Conservation (phyloP, 768 basidiomycete genomes). For the Tulasnella sp. region DNA sequence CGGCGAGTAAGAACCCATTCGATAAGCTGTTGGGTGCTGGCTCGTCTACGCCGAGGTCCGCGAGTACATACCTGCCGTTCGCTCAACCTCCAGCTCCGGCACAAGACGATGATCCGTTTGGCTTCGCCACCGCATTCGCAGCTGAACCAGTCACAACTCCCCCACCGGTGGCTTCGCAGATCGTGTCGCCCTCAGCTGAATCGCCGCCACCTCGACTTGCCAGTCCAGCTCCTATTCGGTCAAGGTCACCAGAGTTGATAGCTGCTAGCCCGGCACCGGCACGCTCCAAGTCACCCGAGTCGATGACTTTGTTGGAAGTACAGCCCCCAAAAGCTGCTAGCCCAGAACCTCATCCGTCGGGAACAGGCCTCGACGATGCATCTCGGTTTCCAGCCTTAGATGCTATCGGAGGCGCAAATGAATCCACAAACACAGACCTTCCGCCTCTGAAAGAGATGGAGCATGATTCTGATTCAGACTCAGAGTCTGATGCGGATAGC, state of each 20-base stretch:
- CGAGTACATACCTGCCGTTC: conserved; percentile 52
- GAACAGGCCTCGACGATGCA: background rate
- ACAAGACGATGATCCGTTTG: conserved; percentile 40
- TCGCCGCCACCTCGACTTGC: background rate
- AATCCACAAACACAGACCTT: conserved; percentile 4
- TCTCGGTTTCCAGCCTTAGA: conserved; percentile 14
- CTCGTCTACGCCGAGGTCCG: conserved; percentile 35
- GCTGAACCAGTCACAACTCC: background rate
- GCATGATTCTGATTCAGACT: conserved; percentile 22
- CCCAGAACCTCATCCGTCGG: background rate
- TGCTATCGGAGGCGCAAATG: background rate
- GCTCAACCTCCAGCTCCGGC: conserved; percentile 23
- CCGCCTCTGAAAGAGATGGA: conserved; percentile 22
- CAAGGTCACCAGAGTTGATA: background rate
- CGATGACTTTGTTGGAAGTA: background rate
- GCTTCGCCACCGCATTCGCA: conserved; percentile 29
- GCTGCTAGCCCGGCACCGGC: background rate
- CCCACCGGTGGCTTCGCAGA: conserved; percentile 7
- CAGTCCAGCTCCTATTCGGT: background rate
- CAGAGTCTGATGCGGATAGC: conserved; percentile 16
- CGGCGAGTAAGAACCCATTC: conserved; percentile 88
- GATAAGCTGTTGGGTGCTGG: conserved; percentile 48
- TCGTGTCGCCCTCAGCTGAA: background rate
- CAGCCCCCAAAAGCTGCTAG: background rate
- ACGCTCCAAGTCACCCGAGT: background rate